phyloP scores from a whole-genome alignment of 1,284 basidiomycete genomes.

The Retiboletus flavoniger region DNA sequence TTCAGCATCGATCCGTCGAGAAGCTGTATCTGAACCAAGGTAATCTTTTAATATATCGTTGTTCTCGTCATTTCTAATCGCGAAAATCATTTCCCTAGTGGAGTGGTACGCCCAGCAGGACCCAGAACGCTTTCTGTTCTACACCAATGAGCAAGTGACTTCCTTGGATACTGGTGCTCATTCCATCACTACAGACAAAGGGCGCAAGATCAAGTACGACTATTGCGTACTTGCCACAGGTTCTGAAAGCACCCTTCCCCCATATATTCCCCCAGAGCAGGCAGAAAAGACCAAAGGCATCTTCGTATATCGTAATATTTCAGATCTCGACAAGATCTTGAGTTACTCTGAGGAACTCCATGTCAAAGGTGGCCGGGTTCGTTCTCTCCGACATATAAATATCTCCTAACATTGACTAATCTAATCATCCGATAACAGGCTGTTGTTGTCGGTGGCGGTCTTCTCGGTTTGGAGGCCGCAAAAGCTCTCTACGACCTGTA shows the following conservation, averaged over 20 bases:
- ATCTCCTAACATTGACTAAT: background rate
- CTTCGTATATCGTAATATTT: constrained; percentile 74
- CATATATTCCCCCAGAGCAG: constrained; percentile 49
- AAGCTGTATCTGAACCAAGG: constrained; percentile 64
- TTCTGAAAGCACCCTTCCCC: constrained; percentile 65
- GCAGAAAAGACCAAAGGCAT: constrained; percentile 48
- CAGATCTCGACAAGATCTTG: constrained; percentile 63
- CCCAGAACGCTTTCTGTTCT: constrained; percentile 51
- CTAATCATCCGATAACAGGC: constrained; percentile 5
- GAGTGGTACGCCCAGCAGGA: constrained; percentile 64
- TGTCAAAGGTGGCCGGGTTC: constrained; percentile 38
- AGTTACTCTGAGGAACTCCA: constrained; percentile 48
- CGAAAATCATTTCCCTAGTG: constrained; percentile 23
- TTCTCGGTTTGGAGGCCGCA: constrained; percentile 18
- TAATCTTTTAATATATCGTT: constrained; percentile 17
- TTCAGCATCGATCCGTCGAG: constrained; percentile 61
- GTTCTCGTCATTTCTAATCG: background rate
- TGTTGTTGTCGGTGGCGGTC: constrained; percentile 15
- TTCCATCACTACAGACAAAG: constrained; percentile 48
- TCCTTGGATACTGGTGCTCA: constrained; percentile 47
- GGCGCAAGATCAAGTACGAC: constrained; percentile 54
- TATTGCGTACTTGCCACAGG: constrained; percentile 72
- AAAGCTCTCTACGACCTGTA: constrained; percentile 19
- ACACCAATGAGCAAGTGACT: constrained; percentile 54
- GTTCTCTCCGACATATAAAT: constrained; percentile 2